These are phyloP conservation scores for Suillus subluteus DNA, from an alignment of 768 basidiomycete species.

Conservation along the genomic window DNA sequence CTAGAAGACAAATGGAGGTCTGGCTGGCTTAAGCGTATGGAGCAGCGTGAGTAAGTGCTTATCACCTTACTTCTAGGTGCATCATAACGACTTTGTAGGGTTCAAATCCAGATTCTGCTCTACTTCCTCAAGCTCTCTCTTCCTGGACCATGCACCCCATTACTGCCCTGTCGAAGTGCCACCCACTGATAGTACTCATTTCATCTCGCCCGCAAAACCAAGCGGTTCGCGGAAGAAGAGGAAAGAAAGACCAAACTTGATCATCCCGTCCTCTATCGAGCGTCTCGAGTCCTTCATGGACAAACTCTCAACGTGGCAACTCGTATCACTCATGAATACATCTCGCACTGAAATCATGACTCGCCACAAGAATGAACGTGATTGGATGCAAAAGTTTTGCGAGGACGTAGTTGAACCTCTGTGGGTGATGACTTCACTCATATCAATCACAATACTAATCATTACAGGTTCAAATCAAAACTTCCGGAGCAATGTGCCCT, in stretches of 20 bases:
- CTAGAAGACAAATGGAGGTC: constrained; percentile 56
- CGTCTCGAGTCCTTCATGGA: constrained; percentile 77
- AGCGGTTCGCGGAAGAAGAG: constrained; percentile 21
- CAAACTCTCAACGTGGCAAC: constrained; percentile 78
- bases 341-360: constrained; percentile 23
- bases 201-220: constrained; percentile 11
- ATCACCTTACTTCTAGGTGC: background rate
- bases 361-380: constrained; percentile 38
- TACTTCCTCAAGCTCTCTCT: constrained; percentile 68
- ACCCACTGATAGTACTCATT: constrained; percentile 18
- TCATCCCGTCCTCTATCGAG: constrained; percentile 43
- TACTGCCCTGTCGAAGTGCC: constrained; percentile 33
- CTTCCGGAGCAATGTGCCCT: constrained; percentile 59
- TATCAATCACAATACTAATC: constrained; percentile 9
- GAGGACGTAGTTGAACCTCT: constrained; percentile 66
- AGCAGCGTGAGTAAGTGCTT: constrained; percentile 62
- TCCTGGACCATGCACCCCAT: constrained; percentile 44
- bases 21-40: constrained; percentile 65
- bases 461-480: constrained; percentile 53
- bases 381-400: constrained; percentile 79
- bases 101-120: constrained; percentile 75
- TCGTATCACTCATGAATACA: constrained; percentile 46
- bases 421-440: constrained; percentile 41
- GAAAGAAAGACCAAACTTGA: constrained; percentile 25
- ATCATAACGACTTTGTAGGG: constrained; percentile 42